A percentile compares a stretch with the other conserved stretches of the same genome.
phyloP scores from a whole-genome alignment of 768 basidiomycete genomes.

The Podaxis sp. region DNA sequence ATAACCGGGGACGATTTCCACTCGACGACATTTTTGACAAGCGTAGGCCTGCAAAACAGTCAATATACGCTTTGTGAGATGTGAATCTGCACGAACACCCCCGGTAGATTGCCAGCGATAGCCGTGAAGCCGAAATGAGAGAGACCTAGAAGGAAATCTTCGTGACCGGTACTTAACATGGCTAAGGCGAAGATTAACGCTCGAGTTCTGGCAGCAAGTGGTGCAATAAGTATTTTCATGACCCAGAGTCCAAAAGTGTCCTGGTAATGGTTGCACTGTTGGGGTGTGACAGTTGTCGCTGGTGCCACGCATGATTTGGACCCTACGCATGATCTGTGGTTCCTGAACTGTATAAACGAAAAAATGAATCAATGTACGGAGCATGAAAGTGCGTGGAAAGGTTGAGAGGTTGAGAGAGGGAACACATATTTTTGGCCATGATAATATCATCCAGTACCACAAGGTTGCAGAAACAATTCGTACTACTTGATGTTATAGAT shows the following conservation, averaged over 20 bases:
- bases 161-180: conserved; percentile 93
- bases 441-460: no score
- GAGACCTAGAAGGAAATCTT: conserved; percentile 96
- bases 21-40: conserved; percentile 91
- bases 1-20: conserved; percentile 99
- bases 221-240: conserved; percentile 80
- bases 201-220: background rate
- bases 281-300: no score
- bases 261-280: no score
- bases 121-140: conserved; percentile 99
- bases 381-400: no score
- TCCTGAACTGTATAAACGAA: no score
- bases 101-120: conserved; percentile 93
- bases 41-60: conserved; percentile 57
- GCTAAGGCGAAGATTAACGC: conserved; percentile 33
- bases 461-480: no score
- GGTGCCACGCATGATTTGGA: no score
- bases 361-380: no score
- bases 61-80: conserved; percentile 1
- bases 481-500: no score
- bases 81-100: conserved; percentile 33
- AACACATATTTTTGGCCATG: no score
- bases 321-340: no score
- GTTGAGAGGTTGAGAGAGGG: no score
- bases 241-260: conserved; percentile 36